Evolutionary conservation across 2,329 filamentous ascomycete species (phyloP).

Genomic region (Chrysosporium queenslandicum): DNA sequence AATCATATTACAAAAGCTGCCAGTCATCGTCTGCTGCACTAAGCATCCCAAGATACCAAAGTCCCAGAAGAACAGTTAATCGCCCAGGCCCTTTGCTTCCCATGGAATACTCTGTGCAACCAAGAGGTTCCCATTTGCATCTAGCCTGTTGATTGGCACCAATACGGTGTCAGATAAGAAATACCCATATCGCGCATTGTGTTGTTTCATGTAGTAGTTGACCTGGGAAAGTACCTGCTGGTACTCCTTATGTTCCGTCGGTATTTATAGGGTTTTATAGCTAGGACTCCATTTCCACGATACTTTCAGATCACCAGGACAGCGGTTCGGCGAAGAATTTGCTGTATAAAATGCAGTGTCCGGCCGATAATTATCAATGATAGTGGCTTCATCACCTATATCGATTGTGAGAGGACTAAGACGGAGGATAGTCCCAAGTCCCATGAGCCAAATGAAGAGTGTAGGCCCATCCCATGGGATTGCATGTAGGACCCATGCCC

Average conservation of each 20-base stretch:
- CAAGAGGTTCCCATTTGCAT: conserved; percentile 12
- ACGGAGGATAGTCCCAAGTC: too few relatives aligned
- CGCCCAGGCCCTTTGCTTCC: conserved; percentile 11
- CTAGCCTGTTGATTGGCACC: conserved; percentile 13
- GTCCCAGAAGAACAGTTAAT: conserved; percentile 14
- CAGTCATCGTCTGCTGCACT: conserved; percentile 11
- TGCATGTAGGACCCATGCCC: too few relatives aligned
- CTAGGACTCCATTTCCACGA: conserved; percentile 15
- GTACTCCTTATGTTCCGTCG: conserved; percentile 5
- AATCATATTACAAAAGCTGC: conserved; percentile 15
- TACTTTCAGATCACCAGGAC: conserved; percentile 12
- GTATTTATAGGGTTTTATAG: background rate
- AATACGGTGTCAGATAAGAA: conserved; percentile 12
- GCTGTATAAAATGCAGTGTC: conserved; percentile 12
- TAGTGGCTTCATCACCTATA: conserved; percentile 10
- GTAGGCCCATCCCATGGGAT: too few relatives aligned
- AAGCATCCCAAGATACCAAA: conserved; percentile 16
- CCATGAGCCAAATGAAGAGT: too few relatives aligned
- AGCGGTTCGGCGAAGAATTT: conserved; percentile 10
- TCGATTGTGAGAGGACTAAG: conserved; percentile 12
- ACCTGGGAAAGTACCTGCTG: conserved; percentile 13
- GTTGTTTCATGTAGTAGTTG: conserved; percentile 15
- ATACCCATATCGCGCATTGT: conserved; percentile 13
- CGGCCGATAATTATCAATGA: conserved; percentile 5
- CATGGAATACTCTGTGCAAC: conserved; percentile 5